Evolutionary conservation across 352 stramenopile species (phyloP), one percentile per base, ranked within the genome.

Genomic region (Pythium aquatile): DNA sequence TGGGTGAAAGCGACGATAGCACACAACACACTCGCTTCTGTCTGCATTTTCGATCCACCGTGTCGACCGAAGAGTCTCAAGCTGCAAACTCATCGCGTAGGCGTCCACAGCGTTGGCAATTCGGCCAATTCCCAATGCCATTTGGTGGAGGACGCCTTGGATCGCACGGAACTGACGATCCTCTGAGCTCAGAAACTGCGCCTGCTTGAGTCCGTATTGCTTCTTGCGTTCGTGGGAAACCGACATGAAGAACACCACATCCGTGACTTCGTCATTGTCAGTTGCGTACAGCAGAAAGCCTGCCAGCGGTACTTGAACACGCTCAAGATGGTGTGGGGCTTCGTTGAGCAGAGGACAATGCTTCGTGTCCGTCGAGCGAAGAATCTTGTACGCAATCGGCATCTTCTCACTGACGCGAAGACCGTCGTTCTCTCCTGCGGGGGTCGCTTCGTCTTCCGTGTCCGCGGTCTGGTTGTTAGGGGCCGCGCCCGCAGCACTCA

Each of bases 161-260:
- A 88, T 68, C 2, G 81, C 77, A 4, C 79, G 81, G 61, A 90
- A 89, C 40, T 91, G 83, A 1, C 83, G 78, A 33, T 87, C 73
- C 48, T 76, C 79, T 54, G 71, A 77, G 59, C 65, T 72, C 52
- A 59, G 61, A 32, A 69, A 73, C 11, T 20, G n/a, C 24, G 30
- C 2, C 44, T 40, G 33, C 57, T 63, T 47, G 3, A 58, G 55
- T 58, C 63, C 7, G 46, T 74, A 48, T 52, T 46, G 49, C 61
- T 62, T 32, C 42, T 57, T 65, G 28, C 55, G 60, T 1, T 69
- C 61, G 33, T 77, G 65, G 2, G 63, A 62, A 30, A 90, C 63
- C 29, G 72, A 88, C 72, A 90, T 80, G 65, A 81, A 90, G 63
- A 91, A 94, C 10, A 94, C 78, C n/a, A 93, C 83, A 35, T 89